Evolutionary conservation across 2,329 filamentous ascomycete species (phyloP).

Genomic region (Emmonsia crescens): DNA sequence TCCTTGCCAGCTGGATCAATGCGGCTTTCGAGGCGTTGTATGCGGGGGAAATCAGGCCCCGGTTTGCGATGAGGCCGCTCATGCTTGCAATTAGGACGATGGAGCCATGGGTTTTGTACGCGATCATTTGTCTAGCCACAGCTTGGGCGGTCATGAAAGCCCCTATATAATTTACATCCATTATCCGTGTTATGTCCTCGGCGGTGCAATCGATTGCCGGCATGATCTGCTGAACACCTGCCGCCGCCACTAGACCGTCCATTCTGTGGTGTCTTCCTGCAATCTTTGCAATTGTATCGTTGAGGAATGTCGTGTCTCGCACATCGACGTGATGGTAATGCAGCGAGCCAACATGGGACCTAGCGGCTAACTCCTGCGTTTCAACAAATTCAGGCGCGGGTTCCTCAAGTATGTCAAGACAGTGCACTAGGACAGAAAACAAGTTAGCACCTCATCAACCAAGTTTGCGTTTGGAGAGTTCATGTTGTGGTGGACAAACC

Average conservation of each 20-base stretch:
- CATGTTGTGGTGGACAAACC: conserved; percentile 19
- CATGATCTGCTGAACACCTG: conserved; percentile 34
- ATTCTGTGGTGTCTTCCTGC: conserved; percentile 17
- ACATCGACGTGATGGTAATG: conserved; percentile 41
- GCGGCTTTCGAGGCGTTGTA: conserved; percentile 48
- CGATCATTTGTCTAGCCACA: conserved; percentile 26
- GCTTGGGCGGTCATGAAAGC: conserved; percentile 40
- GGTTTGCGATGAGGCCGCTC: conserved; percentile 41
- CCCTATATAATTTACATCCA: conserved; percentile 41
- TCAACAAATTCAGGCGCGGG: conserved; percentile 34
- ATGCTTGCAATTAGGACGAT: conserved; percentile 43
- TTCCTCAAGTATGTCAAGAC: conserved; percentile 36
- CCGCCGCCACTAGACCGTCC: conserved; percentile 34
- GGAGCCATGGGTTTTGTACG: conserved; percentile 23
- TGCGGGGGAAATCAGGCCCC: conserved; percentile 32
- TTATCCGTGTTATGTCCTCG: conserved; percentile 32
- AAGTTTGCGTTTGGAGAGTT: neutral
- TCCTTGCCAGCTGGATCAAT: conserved; percentile 42
- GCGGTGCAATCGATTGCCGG: conserved; percentile 32
- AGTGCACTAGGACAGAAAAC: conserved; percentile 30
- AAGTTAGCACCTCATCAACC: neutral
- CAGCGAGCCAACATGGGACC: conserved; percentile 27
- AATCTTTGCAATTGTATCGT: conserved; percentile 13
- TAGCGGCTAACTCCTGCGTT: conserved; percentile 25
- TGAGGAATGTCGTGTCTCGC: conserved; percentile 28